Evolutionary conservation across 768 basidiomycete genomes (phyloP), one percentile per base, ranked within the genome.

Genomic region (Hygrophoropsis aurantiaca): DNA sequence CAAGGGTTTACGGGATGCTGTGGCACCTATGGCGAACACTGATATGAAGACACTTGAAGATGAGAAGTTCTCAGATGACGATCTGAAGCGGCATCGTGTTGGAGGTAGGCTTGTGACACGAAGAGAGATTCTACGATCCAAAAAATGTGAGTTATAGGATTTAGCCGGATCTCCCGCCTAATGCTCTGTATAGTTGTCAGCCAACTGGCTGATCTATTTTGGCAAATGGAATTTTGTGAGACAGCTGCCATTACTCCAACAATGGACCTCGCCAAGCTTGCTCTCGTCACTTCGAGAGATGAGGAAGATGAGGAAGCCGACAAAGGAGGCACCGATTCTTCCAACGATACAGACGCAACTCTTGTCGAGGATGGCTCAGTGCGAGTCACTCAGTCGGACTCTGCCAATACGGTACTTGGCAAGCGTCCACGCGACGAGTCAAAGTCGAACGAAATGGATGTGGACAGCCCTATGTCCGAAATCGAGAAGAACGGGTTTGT

Each of bases 281-380:
- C 93, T 0, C 78, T 97, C 16, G 85, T 94, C 26, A 93, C 93
- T 5, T 87, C 89, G 3, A 82, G 90, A 58, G 92, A 94, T 51
- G 93, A 94, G 62, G 87, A 90, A 64, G 89, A 90, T 51, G 89
- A 88, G 50, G 87, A 87, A 52, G 76, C 74, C 23, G 85, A 85
- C 50, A 79, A 79, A 53, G 76, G 82, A 46, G 82, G 81, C 46
- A 89, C 87, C 1, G 87, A 88, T 57, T 83, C 85, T 18, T 90
- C 90, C 18, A 87, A 90, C 52, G 90, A 91, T 59, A 90, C 89
- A 1, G 90, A 92, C 64, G 90, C 90, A 13, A 93, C 90, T 11
- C 77, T 93, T 25, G 90, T 93, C 41, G 90, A 93, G 47, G 90
- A 90, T 61, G 80, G 70, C 35, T 70, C 74, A 48, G 24, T 62